phyloP scores from a whole-genome alignment of 768 basidiomycete genomes.

The Tulasnella sp. region DNA sequence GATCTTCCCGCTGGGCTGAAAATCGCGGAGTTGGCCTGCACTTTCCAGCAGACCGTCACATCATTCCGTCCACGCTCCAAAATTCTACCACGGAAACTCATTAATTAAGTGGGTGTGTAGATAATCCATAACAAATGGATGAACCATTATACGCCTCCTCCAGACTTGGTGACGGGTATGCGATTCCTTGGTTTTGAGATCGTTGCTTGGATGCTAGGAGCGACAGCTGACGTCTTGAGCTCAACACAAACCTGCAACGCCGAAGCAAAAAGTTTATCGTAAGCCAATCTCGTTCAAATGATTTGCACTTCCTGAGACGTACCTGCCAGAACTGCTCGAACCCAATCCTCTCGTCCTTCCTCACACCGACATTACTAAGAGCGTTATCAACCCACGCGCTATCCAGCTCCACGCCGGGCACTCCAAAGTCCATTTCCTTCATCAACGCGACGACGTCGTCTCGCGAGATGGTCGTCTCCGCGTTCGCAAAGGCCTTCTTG shows the following conservation, averaged over 20 bases:
- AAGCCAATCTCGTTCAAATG: not conserved
- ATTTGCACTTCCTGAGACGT: constrained; percentile 19
- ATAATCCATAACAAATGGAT: not conserved
- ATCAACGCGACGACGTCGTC: constrained; percentile 30
- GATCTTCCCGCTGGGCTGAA: too few relatives aligned
- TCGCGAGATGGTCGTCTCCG: constrained; percentile 28
- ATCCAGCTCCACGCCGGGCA: constrained; percentile 42
- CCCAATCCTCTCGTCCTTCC: constrained; percentile 42
- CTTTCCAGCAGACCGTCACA: too few relatives aligned
- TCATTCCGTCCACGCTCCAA: not conserved
- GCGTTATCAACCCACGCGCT: constrained; percentile 62
- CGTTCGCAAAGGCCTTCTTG: constrained; percentile 24
- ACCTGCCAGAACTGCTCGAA: constrained; percentile 88
- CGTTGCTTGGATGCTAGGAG: constrained; percentile 25
- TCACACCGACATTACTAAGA: constrained; percentile 62
- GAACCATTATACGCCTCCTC: constrained; percentile 34
- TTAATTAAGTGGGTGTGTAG: not conserved
- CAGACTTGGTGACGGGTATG: constrained; percentile 45
- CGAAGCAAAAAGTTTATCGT: not conserved
- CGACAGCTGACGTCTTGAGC: constrained; percentile 53
- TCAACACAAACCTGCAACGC: constrained; percentile 52
- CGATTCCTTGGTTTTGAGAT: constrained; percentile 28
- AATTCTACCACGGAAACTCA: not conserved
- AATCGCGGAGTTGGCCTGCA: too few relatives aligned
- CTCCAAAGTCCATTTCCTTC: constrained; percentile 29